These are phyloP conservation scores for Rubus parviflorus DNA, from an alignment of 306 rosid genomes.

Conservation along the genomic window DNA sequence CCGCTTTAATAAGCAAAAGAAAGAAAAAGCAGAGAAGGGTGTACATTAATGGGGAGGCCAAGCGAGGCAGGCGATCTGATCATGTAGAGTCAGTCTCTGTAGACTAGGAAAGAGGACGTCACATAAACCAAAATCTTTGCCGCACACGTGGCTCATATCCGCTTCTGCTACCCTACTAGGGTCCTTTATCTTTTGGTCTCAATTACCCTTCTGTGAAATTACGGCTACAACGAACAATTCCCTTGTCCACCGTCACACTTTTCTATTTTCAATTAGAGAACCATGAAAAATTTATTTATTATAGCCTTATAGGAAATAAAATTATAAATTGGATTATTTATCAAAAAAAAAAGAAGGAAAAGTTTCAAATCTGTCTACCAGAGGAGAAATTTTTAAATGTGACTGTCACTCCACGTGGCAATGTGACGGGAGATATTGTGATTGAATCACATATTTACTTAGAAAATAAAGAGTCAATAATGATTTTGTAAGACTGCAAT, in stretches of 20 bases:
- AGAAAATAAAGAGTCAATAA: too few species aligned
- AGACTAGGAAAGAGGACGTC: not conserved
- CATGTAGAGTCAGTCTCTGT: not conserved
- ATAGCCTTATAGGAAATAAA: not conserved
- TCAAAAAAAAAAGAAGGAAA: too few species aligned
- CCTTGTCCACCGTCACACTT: not conserved
- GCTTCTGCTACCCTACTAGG: not conserved
- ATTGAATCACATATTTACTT: too few species aligned
- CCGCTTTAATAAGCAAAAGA: conserved; percentile 69
- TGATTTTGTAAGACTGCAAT: too few species aligned
- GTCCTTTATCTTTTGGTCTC: not conserved
- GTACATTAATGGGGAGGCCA: not conserved
- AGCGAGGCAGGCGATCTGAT: conserved; percentile 36
- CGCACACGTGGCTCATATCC: conserved; percentile 16
- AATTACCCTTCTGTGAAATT: not conserved
- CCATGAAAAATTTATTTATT: not conserved
- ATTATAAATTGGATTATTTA: not conserved
- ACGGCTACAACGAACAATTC: not conserved
- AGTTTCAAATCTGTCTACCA: too few species aligned
- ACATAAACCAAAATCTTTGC: conserved; percentile 1
- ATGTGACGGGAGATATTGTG: too few species aligned
- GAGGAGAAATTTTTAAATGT: too few species aligned
- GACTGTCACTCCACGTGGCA: too few species aligned
- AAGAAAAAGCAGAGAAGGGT: not conserved
- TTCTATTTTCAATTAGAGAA: not conserved